Percentiles rank a stretch among this genome's conserved stretches.
Conservation (phyloP, 768 basidiomycete species). For the Pulveroboletus ravenelii region DNA sequence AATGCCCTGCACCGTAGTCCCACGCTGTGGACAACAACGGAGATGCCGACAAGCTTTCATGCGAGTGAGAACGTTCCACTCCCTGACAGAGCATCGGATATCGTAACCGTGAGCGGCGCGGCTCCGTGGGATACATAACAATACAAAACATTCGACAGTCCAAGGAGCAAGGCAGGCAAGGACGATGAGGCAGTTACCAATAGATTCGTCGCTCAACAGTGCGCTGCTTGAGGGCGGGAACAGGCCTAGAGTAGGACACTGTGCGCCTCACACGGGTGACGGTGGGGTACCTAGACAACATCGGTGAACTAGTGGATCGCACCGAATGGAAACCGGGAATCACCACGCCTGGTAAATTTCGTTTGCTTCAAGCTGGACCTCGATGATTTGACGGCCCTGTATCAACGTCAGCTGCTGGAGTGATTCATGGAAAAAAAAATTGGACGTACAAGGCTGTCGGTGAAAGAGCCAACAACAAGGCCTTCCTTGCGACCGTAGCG, state of each 20-base stretch:
- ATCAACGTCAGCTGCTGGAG: not conserved
- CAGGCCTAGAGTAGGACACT: constrained; percentile 53
- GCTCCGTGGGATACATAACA: constrained; percentile 23
- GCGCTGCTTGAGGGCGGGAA: constrained; percentile 39
- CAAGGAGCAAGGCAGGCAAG: constrained; percentile 6
- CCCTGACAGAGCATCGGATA: constrained; percentile 53
- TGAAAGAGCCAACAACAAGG: constrained; percentile 70
- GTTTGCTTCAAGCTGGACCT: constrained; percentile 70
- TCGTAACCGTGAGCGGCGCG: constrained; percentile 34
- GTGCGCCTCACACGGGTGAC: constrained; percentile 76
- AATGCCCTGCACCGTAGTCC: constrained; percentile 19
- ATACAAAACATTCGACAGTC: constrained; percentile 30
- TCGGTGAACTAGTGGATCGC: constrained; percentile 3
- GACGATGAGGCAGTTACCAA: constrained; percentile 45
- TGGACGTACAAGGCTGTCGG: constrained; percentile 62
- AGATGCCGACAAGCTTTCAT: constrained; percentile 13
- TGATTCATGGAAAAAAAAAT: not conserved
- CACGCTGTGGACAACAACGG: constrained; percentile 10
- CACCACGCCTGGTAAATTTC: constrained; percentile 70
- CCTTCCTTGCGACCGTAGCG: constrained; percentile 66
- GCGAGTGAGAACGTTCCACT: constrained; percentile 17
- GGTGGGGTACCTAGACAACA: constrained; percentile 57
- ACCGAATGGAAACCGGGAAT: constrained; percentile 4
- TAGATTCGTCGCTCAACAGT: constrained; percentile 73
- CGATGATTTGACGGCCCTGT: constrained; percentile 78